Base-by-base conservation (phyloP, 108 stramenopile genomes). In the Nitzschia putrida region DNA sequence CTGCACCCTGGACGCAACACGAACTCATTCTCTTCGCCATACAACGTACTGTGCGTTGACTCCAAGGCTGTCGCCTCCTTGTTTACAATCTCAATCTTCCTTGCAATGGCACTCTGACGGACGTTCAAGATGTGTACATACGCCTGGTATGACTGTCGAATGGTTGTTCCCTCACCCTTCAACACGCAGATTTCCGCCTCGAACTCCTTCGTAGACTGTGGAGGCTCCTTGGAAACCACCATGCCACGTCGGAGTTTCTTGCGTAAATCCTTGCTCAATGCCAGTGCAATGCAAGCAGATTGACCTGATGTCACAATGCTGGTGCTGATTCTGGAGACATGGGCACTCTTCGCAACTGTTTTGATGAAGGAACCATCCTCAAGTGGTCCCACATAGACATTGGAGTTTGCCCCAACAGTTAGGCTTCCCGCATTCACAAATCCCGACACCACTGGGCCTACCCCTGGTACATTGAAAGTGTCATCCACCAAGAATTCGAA, bases 131-230 rank as follows among this genome's bases (percentile, higher is more conserved):
- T 88, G 71, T 94, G 90, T 13, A 91, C 93, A 66, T 83, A 94
- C 2, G 89, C 86, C 63, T 94, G 90, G 73, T 94, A 94, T 5
- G 84, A 86, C 37, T 75, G 53, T 26, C 93, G 79, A 20, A 94
- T 91, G 10, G 90, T 94, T 38, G 93, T 91, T 13, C 85, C 86
- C 53, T 90, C 90, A 54, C 93, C 93, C 61, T 89, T 88, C 45
- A 94, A 61, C 2, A 94, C 93, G 60, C 93, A 94, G 69, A 94
- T 94, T 69, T 94, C 93, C 22, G 93, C 90, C 72, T 90, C 93
- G 60, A 94, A 94, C 55, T 89, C 83, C 60, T 77, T 84, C 3
- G 93, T 88, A 10, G 88, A 83, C 8, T 80, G 72, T 7, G 90
- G 93, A 58, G 82, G 72, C 51, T 88, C 88, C 26, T 68, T 68